phyloP scores from a whole-genome alignment of 208 protist species.

The Trypanosoma brucei region DNA sequence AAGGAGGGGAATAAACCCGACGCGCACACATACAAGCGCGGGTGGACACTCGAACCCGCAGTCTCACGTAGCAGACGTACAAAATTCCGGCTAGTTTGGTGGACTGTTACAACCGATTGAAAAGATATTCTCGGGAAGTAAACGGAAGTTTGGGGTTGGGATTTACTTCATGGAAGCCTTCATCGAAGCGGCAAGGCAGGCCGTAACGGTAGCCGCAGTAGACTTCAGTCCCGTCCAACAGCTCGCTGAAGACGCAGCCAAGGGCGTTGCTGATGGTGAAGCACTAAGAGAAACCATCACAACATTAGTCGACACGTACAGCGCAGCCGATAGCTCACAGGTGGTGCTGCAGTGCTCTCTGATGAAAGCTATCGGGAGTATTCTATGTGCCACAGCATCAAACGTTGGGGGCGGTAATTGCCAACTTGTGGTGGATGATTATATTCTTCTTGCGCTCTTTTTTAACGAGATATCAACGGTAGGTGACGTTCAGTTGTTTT shows the following conservation, averaged over 20 bases:
- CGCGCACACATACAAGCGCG: too few relatives aligned
- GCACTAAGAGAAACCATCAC: constrained; percentile 22
- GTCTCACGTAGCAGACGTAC: too few relatives aligned
- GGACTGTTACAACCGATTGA: too few relatives aligned
- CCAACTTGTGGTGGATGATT: constrained; percentile 33
- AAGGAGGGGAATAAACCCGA: too few relatives aligned
- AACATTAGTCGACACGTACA: constrained; percentile 47
- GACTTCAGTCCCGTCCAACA: constrained; percentile 16
- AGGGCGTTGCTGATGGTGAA: constrained; percentile 5
- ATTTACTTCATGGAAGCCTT: constrained; percentile 11
- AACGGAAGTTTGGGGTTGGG: too few relatives aligned
- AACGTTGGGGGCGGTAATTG: not conserved
- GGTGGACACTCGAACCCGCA: too few relatives aligned
- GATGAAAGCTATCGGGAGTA: constrained; percentile 25
- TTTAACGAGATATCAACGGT: constrained; percentile 58
- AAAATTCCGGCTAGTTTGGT: too few relatives aligned
- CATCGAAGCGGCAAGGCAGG: constrained; percentile 10
- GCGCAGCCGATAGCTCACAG: constrained; percentile 5
- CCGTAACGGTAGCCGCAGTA: constrained; percentile 18
- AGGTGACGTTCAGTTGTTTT: constrained; percentile 22
- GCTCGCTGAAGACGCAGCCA: not conserved
- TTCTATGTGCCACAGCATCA: constrained; percentile 12
- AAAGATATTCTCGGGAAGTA: too few relatives aligned
- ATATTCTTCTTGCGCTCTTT: constrained; percentile 54
- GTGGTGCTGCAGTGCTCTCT: constrained; percentile 24